A percentile compares a stretch with the other conserved stretches of the same genome.
These are phyloP conservation scores for Boletus patriciae DNA, from an alignment of 768 basidiomycete genomes.

Conservation along the genomic window DNA sequence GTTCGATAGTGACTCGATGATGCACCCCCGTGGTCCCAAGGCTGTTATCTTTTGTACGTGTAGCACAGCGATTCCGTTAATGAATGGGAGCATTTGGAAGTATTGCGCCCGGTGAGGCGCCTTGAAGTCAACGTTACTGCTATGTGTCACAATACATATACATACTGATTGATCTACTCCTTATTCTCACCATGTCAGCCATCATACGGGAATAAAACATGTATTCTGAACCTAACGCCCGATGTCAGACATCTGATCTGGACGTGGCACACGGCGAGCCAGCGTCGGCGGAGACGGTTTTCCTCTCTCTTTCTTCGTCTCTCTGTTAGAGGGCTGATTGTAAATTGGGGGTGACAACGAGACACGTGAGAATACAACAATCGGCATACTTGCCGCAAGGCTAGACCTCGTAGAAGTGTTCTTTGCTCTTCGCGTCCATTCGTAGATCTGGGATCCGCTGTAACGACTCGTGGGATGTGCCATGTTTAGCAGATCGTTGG, in stretches of 20 bases:
- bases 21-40: not conserved
- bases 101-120: constrained; percentile 5
- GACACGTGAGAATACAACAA: not conserved
- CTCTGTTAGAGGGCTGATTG: not conserved
- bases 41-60: constrained; percentile 9
- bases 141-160: not conserved
- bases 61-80: not conserved
- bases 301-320: not conserved
- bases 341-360: not conserved
- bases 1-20: constrained; percentile 1
- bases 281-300: no score
- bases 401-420: constrained; percentile 2
- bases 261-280: not conserved
- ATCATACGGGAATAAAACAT: constrained; percentile 8
- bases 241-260: not conserved
- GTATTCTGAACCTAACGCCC: not conserved
- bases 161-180: not conserved
- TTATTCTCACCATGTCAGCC: not conserved
- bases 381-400: not conserved
- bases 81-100: not conserved
- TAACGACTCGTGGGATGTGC: constrained; percentile 1
- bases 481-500: constrained; percentile 5
- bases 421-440: not conserved
- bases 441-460: constrained; percentile 3
- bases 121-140: not conserved